A percentile compares a stretch with the other conserved stretches of the same genome.
Evolutionary conservation across 306 rosid genomes (phyloP).

Genomic region (Dryas drummondii): DNA sequence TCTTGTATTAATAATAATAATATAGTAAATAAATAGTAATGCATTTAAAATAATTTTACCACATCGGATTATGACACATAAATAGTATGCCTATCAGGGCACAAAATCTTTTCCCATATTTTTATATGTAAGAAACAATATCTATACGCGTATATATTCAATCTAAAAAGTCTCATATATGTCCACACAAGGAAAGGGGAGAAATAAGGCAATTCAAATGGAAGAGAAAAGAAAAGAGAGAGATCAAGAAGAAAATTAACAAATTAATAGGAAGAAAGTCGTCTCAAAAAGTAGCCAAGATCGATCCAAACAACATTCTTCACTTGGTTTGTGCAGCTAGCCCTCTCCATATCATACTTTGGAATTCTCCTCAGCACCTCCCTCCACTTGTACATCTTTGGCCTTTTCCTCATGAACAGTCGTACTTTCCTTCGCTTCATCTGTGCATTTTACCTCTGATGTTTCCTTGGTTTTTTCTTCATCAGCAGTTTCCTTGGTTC

Average conservation of each 20-base stretch:
- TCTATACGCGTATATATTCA: background rate
- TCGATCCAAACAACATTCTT: too few species aligned
- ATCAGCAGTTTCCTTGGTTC: background rate
- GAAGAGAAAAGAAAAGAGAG: background rate
- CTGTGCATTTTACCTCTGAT: background rate
- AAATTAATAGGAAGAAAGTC: background rate
- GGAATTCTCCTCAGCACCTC: background rate
- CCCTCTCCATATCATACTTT: too few species aligned
- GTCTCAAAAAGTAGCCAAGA: background rate
- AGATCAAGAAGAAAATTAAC: background rate
- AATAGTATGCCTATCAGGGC: too few species aligned
- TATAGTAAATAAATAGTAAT: too few species aligned
- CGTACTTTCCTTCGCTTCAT: background rate
- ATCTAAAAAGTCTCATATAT: background rate
- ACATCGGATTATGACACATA: too few species aligned
- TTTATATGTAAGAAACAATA: background rate
- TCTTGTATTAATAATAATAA: too few species aligned
- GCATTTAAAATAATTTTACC: too few species aligned
- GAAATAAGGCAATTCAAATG: background rate
- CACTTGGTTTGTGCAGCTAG: too few species aligned
- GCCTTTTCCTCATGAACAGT: too few species aligned
- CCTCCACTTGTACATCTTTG: too few species aligned
- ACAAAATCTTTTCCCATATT: too few species aligned
- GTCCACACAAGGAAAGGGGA: background rate
- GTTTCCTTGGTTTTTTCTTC: conserved; percentile 9